Percentiles rank a stretch among this genome's conserved stretches.
phyloP scores from a whole-genome alignment of 2,329 filamentous ascomycete species.

The Berkeleyomyces rouxiae region DNA sequence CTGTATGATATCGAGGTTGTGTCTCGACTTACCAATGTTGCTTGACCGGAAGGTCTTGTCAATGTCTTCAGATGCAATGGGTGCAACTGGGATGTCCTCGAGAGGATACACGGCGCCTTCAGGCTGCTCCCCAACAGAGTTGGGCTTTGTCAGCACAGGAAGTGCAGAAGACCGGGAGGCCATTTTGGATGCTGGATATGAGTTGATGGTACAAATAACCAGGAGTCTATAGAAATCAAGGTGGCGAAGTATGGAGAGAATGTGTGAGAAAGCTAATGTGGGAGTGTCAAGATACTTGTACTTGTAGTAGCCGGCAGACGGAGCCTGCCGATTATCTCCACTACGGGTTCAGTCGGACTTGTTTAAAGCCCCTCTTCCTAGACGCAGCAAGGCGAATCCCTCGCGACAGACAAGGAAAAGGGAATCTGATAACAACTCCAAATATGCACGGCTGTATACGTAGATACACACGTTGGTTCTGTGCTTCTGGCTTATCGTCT shows the following conservation, averaged over 20 bases:
- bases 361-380: not conserved
- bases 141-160: slow-evolving; percentile 10
- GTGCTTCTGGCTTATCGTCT: too few relatives aligned
- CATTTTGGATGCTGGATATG: not conserved
- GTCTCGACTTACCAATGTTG: slow-evolving; percentile 34
- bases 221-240: not conserved
- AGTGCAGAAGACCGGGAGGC: not conserved
- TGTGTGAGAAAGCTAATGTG: not conserved
- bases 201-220: not conserved
- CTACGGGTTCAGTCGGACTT: not conserved
- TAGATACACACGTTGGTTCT: too few relatives aligned
- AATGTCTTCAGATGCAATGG: slow-evolving; percentile 36
- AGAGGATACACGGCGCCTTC: slow-evolving; percentile 32
- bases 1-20: not conserved
- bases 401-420: not conserved
- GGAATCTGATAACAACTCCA: not conserved
- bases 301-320: not conserved
- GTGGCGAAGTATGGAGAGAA: not conserved
- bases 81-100: slow-evolving; percentile 34
- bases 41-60: slow-evolving; percentile 44
- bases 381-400: not conserved
- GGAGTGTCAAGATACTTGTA: not conserved
- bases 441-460: not conserved
- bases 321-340: not conserved
- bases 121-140: slow-evolving; percentile 6